Base-by-base conservation (phyloP, 163 green algal genomes). In the Chlamydomonas reinhardtii region DNA sequence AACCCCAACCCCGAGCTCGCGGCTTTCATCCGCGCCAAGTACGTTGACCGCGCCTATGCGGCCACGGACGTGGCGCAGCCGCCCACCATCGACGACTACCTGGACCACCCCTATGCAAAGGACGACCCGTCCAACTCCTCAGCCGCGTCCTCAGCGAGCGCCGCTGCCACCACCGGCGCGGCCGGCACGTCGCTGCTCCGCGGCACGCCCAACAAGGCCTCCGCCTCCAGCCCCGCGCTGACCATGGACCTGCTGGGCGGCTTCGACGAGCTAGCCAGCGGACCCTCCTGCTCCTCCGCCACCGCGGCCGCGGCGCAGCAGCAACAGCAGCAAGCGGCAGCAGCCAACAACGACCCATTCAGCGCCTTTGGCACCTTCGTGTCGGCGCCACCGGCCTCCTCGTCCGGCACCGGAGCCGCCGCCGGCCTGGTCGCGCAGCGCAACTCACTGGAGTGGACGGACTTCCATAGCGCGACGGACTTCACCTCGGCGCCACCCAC, bases 11-110 rank as follows among this genome's bases (percentile, higher is more conserved):
- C 89, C 9, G 96, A 99, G 89, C 95, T 97, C 64, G 82, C 79
- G 8, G 88, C 75, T 32, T 99, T 98, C 93, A 99, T 99, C 68
- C 93, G 92, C 9, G 89, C 95, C 22, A 99, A 99, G 94, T 97
- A 97, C 76, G 89, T 90, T 59, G 82, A 94, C 27, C 87, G 88
- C 52, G 85, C 87, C 9, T 98, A 96, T 65, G 92, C 89, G 27
- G 72, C 87, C 2, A 88, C 62, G 0, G 90, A 92, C 70, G 32
- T 66, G 25, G 92, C 83, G 61, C 37, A 43, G 54, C 93, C 95
- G 3, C 96, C 96, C 15, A 96, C 84, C 71, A 98, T 97, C 19
- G 93, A 98, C 32, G 98, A 97, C 88, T 97, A 95, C 73, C 27
- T 68, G 32, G 84, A 48, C 3, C 95, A 98, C 89, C 96, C 96